Conservation (phyloP, 768 basidiomycete species). For the Cystofilobasidium macerans region DNA sequence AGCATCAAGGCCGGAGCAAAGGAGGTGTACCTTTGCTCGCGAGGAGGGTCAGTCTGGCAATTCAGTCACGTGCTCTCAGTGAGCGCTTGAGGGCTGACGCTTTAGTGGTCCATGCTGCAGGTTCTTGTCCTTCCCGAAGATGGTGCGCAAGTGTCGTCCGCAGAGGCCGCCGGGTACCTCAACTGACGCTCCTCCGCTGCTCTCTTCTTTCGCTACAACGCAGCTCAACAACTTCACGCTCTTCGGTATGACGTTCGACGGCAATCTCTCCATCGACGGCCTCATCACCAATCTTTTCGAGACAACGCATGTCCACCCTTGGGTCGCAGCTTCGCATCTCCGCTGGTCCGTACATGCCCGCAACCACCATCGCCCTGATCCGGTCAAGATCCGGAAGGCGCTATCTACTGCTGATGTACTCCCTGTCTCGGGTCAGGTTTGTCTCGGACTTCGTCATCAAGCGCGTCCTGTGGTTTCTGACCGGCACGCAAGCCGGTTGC, state of each 20-base stretch:
- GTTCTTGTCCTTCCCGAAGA: conserved; percentile 53
- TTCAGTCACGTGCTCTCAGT: too few species aligned
- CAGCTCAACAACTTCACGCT: conserved; percentile 53
- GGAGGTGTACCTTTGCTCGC: conserved; percentile 48
- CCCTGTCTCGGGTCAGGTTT: too few species aligned
- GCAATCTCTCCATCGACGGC: conserved; percentile 41
- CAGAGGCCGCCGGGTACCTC: too few species aligned
- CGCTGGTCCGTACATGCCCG: conserved; percentile 52
- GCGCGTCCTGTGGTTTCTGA: conserved; percentile 51
- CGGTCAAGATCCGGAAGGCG: background rate
- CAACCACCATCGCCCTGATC: conserved; percentile 2
- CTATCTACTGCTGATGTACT: background rate
- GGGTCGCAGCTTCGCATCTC: conserved; percentile 49
- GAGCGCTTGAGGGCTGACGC: background rate
- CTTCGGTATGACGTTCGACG: conserved; percentile 43
- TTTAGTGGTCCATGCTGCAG: too few species aligned
- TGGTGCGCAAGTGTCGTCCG: too few species aligned
- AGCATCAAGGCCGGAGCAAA: conserved; percentile 45
- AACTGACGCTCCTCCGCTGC: too few species aligned
- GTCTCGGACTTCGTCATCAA: conserved; percentile 50
- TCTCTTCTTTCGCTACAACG: too few species aligned
- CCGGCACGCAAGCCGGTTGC: conserved; percentile 39
- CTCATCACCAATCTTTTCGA: conserved; percentile 45
- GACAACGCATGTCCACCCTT: conserved; percentile 46
- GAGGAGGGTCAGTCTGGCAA: conserved; percentile 41